Percentiles rank a stretch among this genome's conserved stretches.
Conservation (phyloP, 345 rosid species). For the Microthlaspi erraticum region DNA sequence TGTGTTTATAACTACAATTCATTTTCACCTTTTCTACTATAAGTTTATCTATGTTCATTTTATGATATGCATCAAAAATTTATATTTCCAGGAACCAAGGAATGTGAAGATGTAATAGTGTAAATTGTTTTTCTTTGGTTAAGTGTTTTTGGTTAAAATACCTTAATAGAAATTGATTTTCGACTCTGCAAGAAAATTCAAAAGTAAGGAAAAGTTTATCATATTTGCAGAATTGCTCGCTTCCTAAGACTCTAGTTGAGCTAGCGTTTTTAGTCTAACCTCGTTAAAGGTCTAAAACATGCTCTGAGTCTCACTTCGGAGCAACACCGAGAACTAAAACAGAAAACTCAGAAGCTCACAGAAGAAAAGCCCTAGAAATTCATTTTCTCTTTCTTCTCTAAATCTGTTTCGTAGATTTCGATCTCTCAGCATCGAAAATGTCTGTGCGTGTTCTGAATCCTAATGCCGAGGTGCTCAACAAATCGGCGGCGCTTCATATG, state of each 20-base stretch:
- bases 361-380: constrained; percentile 37
- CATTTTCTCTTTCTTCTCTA: constrained; percentile 8
- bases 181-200: no score
- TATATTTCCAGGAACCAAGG: no score
- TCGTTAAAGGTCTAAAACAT: background rate
- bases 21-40: no score
- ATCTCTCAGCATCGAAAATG: constrained; percentile 56
- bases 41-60: background rate
- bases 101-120: no score
- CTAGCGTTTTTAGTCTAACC: background rate
- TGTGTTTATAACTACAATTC: background rate
- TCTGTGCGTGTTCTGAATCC: constrained; percentile 90
- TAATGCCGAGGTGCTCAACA: constrained; percentile 96
- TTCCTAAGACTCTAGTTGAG: background rate
- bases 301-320: background rate
- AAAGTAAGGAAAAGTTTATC: no score
- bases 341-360: constrained; percentile 33
- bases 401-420: background rate
- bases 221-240: no score
- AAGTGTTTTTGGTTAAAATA: no score
- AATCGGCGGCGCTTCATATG: constrained; percentile 98
- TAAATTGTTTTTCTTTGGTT: background rate
- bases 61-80: background rate
- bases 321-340: constrained; percentile 25
- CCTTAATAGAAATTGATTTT: no score